These are phyloP conservation scores for Oleoguttula mirabilis DNA, from an alignment of 495 filamentous ascomycete species.

Conservation along the genomic window DNA sequence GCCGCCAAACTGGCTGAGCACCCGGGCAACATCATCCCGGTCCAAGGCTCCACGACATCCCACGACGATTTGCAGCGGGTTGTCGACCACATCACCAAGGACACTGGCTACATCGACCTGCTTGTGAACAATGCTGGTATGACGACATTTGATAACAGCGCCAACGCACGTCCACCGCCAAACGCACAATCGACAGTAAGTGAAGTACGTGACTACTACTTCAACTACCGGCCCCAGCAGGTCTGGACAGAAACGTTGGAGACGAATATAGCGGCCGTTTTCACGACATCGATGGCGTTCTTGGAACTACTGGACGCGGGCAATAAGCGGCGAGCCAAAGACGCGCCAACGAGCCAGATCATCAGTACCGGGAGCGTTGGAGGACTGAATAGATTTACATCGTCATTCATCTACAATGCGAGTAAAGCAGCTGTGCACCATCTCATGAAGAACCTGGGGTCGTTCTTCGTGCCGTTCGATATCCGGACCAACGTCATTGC, in stretches of 20 bases:
- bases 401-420: conserved; percentile 18
- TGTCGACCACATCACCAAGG: conserved; percentile 27
- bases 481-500: conserved; percentile 23
- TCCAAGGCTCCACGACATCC: conserved; percentile 32
- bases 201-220: conserved; percentile 18
- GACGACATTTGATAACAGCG: conserved; percentile 14
- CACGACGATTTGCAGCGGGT: conserved; percentile 28
- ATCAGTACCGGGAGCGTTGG: conserved; percentile 27
- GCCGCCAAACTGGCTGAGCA: conserved; percentile 16
- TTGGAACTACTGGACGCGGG: conserved; percentile 35
- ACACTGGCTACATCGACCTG: conserved; percentile 32
- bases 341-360: conserved; percentile 24
- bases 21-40: conserved; percentile 28
- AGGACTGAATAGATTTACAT: conserved; percentile 17
- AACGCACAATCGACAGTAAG: conserved; percentile 7
- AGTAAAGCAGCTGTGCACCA: conserved; percentile 26
- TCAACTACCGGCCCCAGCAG: conserved; percentile 15
- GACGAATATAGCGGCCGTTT: conserved; percentile 17
- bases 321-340: conserved; percentile 20
- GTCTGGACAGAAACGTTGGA: conserved; percentile 16
- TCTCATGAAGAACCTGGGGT: conserved; percentile 28
- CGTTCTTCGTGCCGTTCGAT: conserved; percentile 25
- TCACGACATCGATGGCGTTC: conserved; percentile 30
- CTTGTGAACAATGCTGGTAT: conserved; percentile 22
- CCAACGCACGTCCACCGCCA: conserved; percentile 15